Percentiles rank a stretch among this genome's conserved stretches.
phyloP scores from a whole-genome alignment of 176 grass and related monocot species.

The Saccharum officinarum region DNA sequence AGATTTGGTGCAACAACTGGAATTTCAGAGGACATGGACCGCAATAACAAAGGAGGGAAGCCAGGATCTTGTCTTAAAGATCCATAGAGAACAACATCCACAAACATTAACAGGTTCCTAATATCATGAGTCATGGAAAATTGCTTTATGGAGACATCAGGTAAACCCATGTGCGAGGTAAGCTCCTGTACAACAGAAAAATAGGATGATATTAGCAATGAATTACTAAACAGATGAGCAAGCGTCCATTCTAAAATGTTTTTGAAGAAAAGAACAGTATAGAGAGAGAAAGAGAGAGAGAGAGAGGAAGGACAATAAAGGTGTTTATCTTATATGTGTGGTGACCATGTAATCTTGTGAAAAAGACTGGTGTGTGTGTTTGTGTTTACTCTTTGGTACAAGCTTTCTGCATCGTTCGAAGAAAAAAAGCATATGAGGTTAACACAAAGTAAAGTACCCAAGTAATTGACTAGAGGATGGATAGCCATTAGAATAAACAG shows the following conservation, averaged over 20 bases:
- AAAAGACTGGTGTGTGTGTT: too few species aligned
- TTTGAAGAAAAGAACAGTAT: background rate
- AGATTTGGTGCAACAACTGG: slow-evolving; percentile 84
- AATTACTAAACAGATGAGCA: background rate
- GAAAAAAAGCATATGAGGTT: background rate
- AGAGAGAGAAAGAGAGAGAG: background rate
- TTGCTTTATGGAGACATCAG: slow-evolving; percentile 66
- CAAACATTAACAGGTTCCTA: slow-evolving; percentile 57
- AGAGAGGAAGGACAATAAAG: background rate
- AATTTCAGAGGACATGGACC: slow-evolving; percentile 85
- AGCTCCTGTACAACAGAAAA: slow-evolving; percentile 64
- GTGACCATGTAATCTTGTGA: too few species aligned
- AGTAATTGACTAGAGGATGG: slow-evolving; percentile 3
- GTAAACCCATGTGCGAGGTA: slow-evolving; percentile 72
- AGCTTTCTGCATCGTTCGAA: background rate
- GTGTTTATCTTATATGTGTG: background rate
- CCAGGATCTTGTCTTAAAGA: slow-evolving; percentile 76
- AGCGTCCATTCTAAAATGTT: background rate
- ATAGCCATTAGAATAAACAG: slow-evolving; percentile 11
- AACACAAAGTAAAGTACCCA: background rate
- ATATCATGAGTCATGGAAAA: slow-evolving; percentile 75
- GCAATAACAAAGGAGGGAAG: slow-evolving; percentile 83
- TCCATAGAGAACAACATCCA: slow-evolving; percentile 80
- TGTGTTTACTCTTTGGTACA: background rate
- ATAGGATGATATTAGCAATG: slow-evolving; percentile 19